These are phyloP conservation scores for Pythium myriotylum DNA, from an alignment of 352 stramenopile species.

Conservation along the genomic window DNA sequence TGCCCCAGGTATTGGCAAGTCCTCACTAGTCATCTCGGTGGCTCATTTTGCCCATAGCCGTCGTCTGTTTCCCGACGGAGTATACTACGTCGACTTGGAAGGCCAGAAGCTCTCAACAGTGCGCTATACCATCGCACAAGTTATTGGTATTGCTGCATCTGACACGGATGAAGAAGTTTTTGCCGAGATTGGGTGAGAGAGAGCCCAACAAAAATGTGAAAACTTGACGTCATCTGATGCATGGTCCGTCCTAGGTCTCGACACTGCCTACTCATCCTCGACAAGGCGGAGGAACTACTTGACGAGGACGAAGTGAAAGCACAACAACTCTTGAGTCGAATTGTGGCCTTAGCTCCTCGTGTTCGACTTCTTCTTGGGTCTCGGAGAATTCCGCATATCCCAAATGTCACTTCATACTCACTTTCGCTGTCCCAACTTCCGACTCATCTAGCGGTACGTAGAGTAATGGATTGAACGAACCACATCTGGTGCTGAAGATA, in stretches of 20 bases:
- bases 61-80: slow-evolving; percentile 70
- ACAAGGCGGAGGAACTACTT: slow-evolving; percentile 79
- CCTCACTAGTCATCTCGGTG: slow-evolving; percentile 78
- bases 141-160: slow-evolving; percentile 68
- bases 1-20: slow-evolving; percentile 79
- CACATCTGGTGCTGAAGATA: no score
- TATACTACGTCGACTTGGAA: slow-evolving; percentile 85
- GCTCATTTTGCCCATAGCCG: slow-evolving; percentile 79
- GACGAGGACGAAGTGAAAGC: slow-evolving; percentile 76
- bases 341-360: slow-evolving; percentile 69
- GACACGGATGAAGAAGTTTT: slow-evolving; percentile 81
- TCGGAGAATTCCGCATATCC: slow-evolving; percentile 67
- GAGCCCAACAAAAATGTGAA: no score
- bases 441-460: slow-evolving; percentile 56
- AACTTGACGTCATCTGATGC: neutral
- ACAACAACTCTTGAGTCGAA: slow-evolving; percentile 61
- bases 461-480: neutral
- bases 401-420: slow-evolving; percentile 74
- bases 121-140: slow-evolving; percentile 78
- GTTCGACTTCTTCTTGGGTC: slow-evolving; percentile 73
- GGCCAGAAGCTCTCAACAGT: slow-evolving; percentile 78
- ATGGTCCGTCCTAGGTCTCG: slow-evolving; percentile 37
- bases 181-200: slow-evolving; percentile 54
- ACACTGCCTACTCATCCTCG: slow-evolving; percentile 70
- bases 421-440: slow-evolving; percentile 73